Evolutionary conservation across 768 basidiomycete species (phyloP).

Genomic region (Strobilomyces echinocephalus): DNA sequence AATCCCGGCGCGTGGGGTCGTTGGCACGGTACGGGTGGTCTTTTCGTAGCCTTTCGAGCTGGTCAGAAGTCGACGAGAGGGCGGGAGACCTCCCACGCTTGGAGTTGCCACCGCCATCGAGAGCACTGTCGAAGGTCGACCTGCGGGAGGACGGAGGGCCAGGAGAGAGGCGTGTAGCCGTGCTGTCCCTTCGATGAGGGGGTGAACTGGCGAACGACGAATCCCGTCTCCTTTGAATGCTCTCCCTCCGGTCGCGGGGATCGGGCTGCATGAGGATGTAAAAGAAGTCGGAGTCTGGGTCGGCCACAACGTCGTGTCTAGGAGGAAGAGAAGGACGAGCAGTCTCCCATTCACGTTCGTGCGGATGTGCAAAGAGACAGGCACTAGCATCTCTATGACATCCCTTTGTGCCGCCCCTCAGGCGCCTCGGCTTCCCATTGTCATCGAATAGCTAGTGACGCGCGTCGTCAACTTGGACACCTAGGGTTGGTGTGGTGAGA

Average conservation of each 20-base stretch:
- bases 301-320: conserved; percentile 12
- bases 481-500: neutral
- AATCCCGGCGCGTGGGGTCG: conserved; percentile 7
- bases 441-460: conserved; percentile 26
- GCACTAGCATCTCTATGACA: conserved; percentile 17
- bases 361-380: conserved; percentile 32
- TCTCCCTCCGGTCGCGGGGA: conserved; percentile 12
- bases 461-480: conserved; percentile 4
- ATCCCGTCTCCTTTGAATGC: conserved; percentile 6
- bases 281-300: conserved; percentile 21
- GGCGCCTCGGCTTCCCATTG: conserved; percentile 20
- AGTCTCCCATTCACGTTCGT: conserved; percentile 30
- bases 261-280: conserved; percentile 15
- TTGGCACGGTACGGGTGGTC: conserved; percentile 7
- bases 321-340: conserved; percentile 29
- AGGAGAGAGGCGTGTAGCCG: conserved; percentile 9
- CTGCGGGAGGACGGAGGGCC: conserved; percentile 12
- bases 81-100: conserved; percentile 23
- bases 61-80: conserved; percentile 24
- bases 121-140: conserved; percentile 8
- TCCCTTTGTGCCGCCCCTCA: conserved; percentile 19
- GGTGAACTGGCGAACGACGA: conserved; percentile 8
- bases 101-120: conserved; percentile 3
- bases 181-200: conserved; percentile 17
- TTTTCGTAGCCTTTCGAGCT: conserved; percentile 20